Percentiles rank a stretch among this genome's conserved stretches.
Conservation (phyloP, 2,329 filamentous ascomycete genomes). For the Fusarium sp. region DNA sequence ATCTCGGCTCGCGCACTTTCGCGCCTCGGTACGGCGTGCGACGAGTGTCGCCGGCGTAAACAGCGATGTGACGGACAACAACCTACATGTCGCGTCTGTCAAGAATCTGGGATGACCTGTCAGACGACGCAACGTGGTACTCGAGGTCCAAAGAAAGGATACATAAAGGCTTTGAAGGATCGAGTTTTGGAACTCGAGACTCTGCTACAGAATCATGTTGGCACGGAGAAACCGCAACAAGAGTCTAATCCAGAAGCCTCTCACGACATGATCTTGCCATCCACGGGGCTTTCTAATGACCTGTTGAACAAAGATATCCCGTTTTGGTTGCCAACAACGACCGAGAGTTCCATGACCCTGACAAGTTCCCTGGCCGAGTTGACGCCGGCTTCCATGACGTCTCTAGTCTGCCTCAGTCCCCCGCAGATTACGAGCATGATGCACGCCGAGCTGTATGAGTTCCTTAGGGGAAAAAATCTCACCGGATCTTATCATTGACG, state of each 20-base stretch:
- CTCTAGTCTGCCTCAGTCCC: background rate
- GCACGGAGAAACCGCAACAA: background rate
- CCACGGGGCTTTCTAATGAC: background rate
- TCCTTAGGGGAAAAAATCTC: too few relatives aligned
- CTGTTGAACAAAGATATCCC: background rate
- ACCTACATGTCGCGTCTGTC: background rate
- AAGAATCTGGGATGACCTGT: background rate
- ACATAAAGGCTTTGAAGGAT: background rate
- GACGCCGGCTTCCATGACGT: background rate
- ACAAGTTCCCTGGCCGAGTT: background rate
- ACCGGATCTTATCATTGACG: too few relatives aligned
- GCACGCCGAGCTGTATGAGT: background rate
- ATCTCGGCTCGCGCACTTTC: background rate
- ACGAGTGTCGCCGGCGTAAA: background rate
- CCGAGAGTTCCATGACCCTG: background rate
- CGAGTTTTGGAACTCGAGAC: background rate
- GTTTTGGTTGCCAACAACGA: background rate
- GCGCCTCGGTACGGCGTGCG: background rate
- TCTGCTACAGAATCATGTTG: background rate
- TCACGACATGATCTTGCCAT: too few relatives aligned
- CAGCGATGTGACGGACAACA: background rate
- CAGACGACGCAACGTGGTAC: background rate
- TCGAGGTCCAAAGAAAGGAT: background rate
- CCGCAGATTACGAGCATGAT: background rate
- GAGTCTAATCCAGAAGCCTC: background rate